phyloP scores from a whole-genome alignment of 345 rosid genomes.

The Arabidopsis arenosa region DNA sequence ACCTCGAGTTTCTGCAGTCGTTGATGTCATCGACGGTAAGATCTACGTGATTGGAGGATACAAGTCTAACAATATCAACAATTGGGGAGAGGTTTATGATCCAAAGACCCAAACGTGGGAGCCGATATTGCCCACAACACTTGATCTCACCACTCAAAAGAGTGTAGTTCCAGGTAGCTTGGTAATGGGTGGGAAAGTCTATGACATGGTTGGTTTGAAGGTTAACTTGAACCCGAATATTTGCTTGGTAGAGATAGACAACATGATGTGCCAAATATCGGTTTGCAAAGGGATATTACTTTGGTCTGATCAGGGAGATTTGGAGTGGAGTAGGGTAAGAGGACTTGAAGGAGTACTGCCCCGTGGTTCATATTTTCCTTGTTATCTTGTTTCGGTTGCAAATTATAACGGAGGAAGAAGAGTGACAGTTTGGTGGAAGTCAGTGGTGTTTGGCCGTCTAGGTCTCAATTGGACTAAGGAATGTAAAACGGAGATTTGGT shows the following conservation, averaged over 20 bases:
- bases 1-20: constrained; percentile 54
- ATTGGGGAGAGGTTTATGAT: constrained; percentile 81
- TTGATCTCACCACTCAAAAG: background rate
- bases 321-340: background rate
- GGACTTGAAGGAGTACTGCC: constrained; percentile 7
- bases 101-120: constrained; percentile 52
- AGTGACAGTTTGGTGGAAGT: background rate
- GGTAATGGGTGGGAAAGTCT: background rate
- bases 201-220: background rate
- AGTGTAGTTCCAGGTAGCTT: background rate
- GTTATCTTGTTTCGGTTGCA: background rate
- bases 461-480: too few species aligned
- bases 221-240: background rate
- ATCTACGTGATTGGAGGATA: constrained; percentile 73
- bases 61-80: constrained; percentile 29
- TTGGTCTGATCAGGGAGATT: background rate
- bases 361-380: background rate
- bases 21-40: constrained; percentile 57
- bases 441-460: background rate
- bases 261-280: background rate
- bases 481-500: background rate
- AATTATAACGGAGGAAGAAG: background rate
- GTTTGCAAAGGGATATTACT: background rate
- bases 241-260: background rate
- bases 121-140: background rate